Evolutionary conservation across 78 protist genomes (phyloP).

Genomic region (Speleostelium caveatum): DNA sequence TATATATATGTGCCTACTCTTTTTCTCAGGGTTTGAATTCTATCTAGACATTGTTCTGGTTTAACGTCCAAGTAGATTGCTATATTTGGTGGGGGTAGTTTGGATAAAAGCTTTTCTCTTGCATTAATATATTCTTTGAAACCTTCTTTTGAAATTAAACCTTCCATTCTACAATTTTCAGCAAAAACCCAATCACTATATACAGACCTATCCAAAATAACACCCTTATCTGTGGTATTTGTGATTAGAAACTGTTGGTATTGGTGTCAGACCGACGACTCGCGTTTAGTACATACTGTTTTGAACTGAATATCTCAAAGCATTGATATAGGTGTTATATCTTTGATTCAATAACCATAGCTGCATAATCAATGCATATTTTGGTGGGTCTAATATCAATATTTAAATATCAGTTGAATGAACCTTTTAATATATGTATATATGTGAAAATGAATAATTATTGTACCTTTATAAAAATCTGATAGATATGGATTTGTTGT

Average conservation of each 20-base stretch:
- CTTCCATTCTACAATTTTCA: slow-evolving; percentile 76
- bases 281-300: neutral
- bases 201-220: slow-evolving; percentile 89
- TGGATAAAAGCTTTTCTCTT: slow-evolving; percentile 21
- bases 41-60: slow-evolving; percentile 71
- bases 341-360: slow-evolving; percentile 81
- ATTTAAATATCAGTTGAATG: neutral
- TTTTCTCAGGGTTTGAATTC: slow-evolving; percentile 74
- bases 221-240: slow-evolving; percentile 34
- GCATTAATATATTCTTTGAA: slow-evolving; percentile 31
- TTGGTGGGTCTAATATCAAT: slow-evolving; percentile 66
- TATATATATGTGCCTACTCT: slow-evolving; percentile 45
- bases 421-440: no score
- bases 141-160: slow-evolving; percentile 73
- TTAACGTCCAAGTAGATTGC: slow-evolving; percentile 67
- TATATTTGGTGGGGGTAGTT: slow-evolving; percentile 77
- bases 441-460: neutral
- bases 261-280: neutral
- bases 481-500: slow-evolving; percentile 84
- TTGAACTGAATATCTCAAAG: slow-evolving; percentile 22
- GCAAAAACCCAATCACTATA: slow-evolving; percentile 90
- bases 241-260: neutral
- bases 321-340: slow-evolving; percentile 53
- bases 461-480: slow-evolving; percentile 79
- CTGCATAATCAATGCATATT: slow-evolving; percentile 86